phyloP scores from a whole-genome alignment of 768 basidiomycete genomes.

The Serendipita sp. region DNA sequence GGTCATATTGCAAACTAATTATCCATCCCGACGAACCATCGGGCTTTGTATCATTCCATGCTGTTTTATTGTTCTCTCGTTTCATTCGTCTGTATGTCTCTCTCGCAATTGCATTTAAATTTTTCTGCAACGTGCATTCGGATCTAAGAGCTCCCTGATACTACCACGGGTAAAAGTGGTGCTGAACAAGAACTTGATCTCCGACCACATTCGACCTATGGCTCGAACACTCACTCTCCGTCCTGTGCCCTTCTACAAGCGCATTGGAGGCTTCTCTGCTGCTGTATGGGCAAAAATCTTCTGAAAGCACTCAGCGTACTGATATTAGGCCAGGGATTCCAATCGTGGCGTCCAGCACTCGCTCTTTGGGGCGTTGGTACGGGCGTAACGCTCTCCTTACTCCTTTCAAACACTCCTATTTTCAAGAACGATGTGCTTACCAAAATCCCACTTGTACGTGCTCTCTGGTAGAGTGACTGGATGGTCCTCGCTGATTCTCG shows the following conservation, averaged over 20 bases:
- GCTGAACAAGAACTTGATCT: background rate
- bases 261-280: background rate
- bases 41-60: too few species aligned
- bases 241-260: background rate
- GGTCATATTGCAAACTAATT: too few species aligned
- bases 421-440: slow-evolving; percentile 57
- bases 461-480: slow-evolving; percentile 1
- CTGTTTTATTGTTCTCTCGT: too few species aligned
- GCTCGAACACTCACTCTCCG: background rate
- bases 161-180: too few species aligned
- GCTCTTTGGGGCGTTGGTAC: slow-evolving; percentile 56
- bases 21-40: too few species aligned
- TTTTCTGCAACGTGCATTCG: too few species aligned
- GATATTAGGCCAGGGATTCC: slow-evolving; percentile 8
- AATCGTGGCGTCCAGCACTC: slow-evolving; percentile 42
- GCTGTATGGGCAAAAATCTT: background rate
- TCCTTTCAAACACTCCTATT: slow-evolving; percentile 72
- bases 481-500: background rate
- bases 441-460: slow-evolving; percentile 56
- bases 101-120: too few species aligned
- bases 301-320: background rate
- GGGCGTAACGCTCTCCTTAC: slow-evolving; percentile 41
- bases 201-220: background rate
- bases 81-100: too few species aligned
- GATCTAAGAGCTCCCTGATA: too few species aligned